These are phyloP conservation scores for Cruciata laevipes DNA, from an alignment of 257 asterid species.

Conservation along the genomic window DNA sequence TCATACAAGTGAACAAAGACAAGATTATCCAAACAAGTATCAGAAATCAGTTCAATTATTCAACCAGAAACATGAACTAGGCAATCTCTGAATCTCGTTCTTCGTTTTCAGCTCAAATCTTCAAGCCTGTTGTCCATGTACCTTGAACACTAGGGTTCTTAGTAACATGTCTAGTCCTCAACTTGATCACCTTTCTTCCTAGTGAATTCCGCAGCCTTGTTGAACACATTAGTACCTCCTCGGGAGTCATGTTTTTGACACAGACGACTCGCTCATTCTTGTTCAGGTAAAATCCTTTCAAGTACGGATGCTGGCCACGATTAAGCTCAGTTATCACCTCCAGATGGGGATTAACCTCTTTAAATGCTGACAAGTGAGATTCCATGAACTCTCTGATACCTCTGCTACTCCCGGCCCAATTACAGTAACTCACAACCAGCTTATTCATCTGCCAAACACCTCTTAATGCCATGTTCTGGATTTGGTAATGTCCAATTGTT, in stretches of 20 bases:
- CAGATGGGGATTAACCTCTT: constrained; percentile 67
- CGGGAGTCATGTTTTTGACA: constrained; percentile 60
- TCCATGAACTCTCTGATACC: constrained; percentile 92
- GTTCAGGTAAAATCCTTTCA: constrained; percentile 81
- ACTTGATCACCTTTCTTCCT: constrained; percentile 80
- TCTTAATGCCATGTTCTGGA: constrained; percentile 65
- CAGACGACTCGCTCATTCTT: constrained; percentile 77
- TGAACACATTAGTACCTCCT: constrained; percentile 55
- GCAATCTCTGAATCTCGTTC: background rate
- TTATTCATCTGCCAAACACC: constrained; percentile 89
- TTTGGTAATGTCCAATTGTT: constrained; percentile 52
- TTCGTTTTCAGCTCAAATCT: constrained; percentile 24
- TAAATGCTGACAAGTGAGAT: constrained; percentile 60
- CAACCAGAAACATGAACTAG: background rate
- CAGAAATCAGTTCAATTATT: background rate
- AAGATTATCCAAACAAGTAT: background rate
- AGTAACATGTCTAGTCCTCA: constrained; percentile 64
- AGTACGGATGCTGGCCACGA: constrained; percentile 79
- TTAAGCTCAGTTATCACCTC: constrained; percentile 79
- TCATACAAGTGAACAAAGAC: background rate
- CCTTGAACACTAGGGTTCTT: constrained; percentile 85
- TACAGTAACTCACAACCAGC: constrained; percentile 61
- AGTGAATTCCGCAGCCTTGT: constrained; percentile 69
- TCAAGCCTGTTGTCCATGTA: constrained; percentile 69
- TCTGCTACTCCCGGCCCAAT: constrained; percentile 94